A percentile compares a stretch with the other conserved stretches of the same genome.
Conservation (phyloP, 169 alveolate species). For the Cryptosporidium canis region DNA sequence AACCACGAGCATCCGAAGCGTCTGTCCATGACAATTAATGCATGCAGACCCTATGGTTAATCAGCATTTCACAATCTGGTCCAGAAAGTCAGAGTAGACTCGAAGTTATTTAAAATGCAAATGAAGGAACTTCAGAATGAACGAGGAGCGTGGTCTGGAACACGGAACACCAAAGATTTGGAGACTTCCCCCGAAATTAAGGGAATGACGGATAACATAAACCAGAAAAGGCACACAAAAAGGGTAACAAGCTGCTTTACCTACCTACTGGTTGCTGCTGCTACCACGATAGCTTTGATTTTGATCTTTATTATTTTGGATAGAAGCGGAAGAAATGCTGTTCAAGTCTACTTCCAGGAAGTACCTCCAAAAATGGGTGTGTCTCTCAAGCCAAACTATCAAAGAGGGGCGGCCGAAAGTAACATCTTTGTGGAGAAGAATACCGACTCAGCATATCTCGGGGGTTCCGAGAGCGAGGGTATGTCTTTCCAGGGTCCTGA, state of each 20-base stretch:
- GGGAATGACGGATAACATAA: not conserved
- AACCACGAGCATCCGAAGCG: not conserved
- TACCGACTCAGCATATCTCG: not conserved
- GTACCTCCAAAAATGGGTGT: not conserved
- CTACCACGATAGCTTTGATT: not conserved
- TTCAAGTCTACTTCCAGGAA: constrained; percentile 23
- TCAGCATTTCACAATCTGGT: not conserved
- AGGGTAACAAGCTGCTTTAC: not conserved
- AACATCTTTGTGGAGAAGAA: constrained; percentile 3
- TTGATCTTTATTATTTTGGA: not conserved
- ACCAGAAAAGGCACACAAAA: not conserved
- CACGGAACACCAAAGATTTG: not conserved
- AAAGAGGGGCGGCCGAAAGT: not conserved
- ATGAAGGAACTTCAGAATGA: not conserved
- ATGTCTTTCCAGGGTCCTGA: not conserved
- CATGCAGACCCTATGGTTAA: not conserved
- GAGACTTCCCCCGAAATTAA: not conserved
- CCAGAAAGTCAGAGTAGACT: not conserved
- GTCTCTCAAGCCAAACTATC: not conserved
- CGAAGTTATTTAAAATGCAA: not conserved
- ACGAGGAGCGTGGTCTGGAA: constrained; percentile 9
- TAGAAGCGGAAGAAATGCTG: not conserved
- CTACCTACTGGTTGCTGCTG: not conserved
- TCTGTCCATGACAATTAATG: not conserved
- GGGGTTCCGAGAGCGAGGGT: not conserved